Evolutionary conservation across 805 yeast genomes (phyloP), one percentile per base, ranked within the genome.

Genomic region (Saturnispora dispora): DNA sequence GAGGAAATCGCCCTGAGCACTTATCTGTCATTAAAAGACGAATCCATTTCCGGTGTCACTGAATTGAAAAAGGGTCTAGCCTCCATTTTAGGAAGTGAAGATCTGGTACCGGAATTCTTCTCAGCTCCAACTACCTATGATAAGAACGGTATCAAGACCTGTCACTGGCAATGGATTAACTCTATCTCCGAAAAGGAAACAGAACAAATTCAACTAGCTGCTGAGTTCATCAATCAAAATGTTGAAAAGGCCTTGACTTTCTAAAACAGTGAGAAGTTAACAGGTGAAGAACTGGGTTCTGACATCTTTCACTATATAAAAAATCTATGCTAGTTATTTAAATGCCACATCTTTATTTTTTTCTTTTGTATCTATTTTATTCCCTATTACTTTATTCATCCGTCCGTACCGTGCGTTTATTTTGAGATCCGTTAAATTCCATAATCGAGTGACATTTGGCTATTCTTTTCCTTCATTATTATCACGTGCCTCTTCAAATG

Each of bases 1-100:
- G 70, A 77, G 63, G 86, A 87, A 65, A 71, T 79, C 56, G 77
- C 78, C 47, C 86, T 83, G 60, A 83, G 78, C 67, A 70, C 67
- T 48, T 85, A 78, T 62, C 83, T 86, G 54, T 60, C 77, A 58
- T 65, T 71, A 35, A 22, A 22, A 17, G 61, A 66, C 62, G 79
- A 81, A 60, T 64, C 72, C 36, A 74, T 78, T 52, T 66, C 70
- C 50, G 83, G 85, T 55, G 80, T 78, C 43, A 53, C 64, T 7
- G 78, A 78, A 59, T 77, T 81, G 45, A 70, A 69, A 57, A 27
- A 11, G 18, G 40, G 35, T 10, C 43, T 54, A 23, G 41, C 40
- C 18, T 7, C 46, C 7, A 15, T 54, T 10, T 17, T 52, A 7
- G 47, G 47, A 4, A 17, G n/a, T 4, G 67, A 50, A 64, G 69